These are phyloP conservation scores for Plantago lanceolata DNA, from an alignment of 305 asterid species.

Conservation along the genomic window DNA sequence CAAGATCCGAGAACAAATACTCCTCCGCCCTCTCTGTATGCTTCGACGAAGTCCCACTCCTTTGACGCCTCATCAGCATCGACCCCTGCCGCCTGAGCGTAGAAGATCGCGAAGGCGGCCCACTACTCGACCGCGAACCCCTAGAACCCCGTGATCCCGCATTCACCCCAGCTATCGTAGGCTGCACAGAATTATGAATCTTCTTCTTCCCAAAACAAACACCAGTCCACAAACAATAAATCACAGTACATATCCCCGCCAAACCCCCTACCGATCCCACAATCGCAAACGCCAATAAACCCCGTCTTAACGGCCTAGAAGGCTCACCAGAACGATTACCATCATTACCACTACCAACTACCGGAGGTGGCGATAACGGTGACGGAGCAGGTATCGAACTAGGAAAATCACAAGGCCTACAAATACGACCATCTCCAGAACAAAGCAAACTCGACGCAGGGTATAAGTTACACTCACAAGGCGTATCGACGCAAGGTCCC, in stretches of 20 bases:
- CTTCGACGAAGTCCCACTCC: conserved; percentile 86
- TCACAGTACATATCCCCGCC: conserved; percentile 57
- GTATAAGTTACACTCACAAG: conserved; percentile 60
- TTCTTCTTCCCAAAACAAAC: conserved; percentile 82
- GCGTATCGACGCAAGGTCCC: conserved; percentile 53
- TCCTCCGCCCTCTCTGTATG: conserved; percentile 83
- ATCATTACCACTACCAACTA: background rate
- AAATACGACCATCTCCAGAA: conserved; percentile 65
- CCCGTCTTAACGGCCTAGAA: conserved; percentile 47
- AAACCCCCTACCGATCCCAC: conserved; percentile 77
- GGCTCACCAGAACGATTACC: conserved; percentile 22
- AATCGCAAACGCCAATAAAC: conserved; percentile 63
- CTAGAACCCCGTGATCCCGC: conserved; percentile 22
- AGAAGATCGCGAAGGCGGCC: conserved; percentile 69
- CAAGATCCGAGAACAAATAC: conserved; percentile 57
- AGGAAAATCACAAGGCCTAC: conserved; percentile 62
- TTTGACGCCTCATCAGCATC: conserved; percentile 73
- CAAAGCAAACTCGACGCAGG: conserved; percentile 71
- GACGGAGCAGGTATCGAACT: conserved; percentile 24
- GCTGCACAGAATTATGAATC: conserved; percentile 87
- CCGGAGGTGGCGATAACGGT: conserved; percentile 18
- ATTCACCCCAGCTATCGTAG: conserved; percentile 47
- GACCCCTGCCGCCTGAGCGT: conserved; percentile 84
- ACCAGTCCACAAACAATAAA: conserved; percentile 71
- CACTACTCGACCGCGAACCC: conserved; percentile 33